Conservation (phyloP, 1,284 basidiomycete genomes). For the Coniophora puteana region DNA sequence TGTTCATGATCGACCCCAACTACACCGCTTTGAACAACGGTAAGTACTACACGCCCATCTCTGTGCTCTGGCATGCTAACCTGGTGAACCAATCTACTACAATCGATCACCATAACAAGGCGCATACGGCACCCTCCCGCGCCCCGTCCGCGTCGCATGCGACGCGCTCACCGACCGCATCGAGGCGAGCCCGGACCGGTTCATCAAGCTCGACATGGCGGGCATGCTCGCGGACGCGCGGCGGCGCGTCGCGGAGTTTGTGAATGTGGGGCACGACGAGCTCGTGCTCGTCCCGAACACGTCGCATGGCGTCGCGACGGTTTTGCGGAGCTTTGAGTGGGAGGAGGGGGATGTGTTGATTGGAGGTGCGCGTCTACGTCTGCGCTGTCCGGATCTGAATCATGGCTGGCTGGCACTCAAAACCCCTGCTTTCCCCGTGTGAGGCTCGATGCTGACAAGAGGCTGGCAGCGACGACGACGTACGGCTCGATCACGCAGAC, state of each 20-base stretch:
- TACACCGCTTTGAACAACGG: slow-evolving; percentile 70
- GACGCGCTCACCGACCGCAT: slow-evolving; percentile 41
- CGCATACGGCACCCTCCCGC: slow-evolving; percentile 66
- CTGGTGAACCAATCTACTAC: too few species aligned
- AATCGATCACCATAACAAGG: too few species aligned
- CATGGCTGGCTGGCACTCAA: neutral
- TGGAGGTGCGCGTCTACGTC: slow-evolving; percentile 22
- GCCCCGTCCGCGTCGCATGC: slow-evolving; percentile 54
- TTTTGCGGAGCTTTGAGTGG: slow-evolving; percentile 58
- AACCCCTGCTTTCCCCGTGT: neutral
- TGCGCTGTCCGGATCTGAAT: neutral
- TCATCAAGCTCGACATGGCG: slow-evolving; percentile 44
- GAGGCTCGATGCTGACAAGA: too few species aligned
- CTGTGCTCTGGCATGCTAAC: too few species aligned
- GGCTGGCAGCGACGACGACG: slow-evolving; percentile 54
- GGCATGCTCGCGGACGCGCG: slow-evolving; percentile 34
- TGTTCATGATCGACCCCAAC: slow-evolving; percentile 49
- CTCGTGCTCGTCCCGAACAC: slow-evolving; percentile 66
- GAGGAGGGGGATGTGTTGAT: slow-evolving; percentile 44
- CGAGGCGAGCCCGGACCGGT: slow-evolving; percentile 64
- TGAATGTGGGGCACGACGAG: slow-evolving; percentile 59
- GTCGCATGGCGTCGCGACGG: slow-evolving; percentile 63
- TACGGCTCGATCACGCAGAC: slow-evolving; percentile 61
- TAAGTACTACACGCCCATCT: too few species aligned
- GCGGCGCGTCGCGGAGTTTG: slow-evolving; percentile 50